Base-by-base conservation (phyloP, 1,139 yeast genomes). In the Blastobotrys buckinghamii region DNA sequence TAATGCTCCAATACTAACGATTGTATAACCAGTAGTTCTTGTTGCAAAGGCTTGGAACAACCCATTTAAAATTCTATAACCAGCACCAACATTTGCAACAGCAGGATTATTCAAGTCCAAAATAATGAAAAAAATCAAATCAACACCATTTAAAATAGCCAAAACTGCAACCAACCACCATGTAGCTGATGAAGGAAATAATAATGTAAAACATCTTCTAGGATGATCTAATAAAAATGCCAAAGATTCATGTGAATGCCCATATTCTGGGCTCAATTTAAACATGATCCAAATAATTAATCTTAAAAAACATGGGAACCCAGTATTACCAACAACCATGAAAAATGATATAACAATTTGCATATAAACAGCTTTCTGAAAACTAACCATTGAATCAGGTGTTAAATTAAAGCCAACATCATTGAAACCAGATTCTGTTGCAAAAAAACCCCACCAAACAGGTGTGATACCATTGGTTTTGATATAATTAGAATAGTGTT, bases 191-290 rank as follows among this genome's bases (percentile, higher is more conserved):
- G 92, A 77, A 0, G 98, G 98, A 62, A 92, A 92, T 48, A 94
- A 71, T 52, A 92, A 70, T 1, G 97, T 90, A 63, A 92, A 92
- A 64, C 98, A 92, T 61, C 99, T 84, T 60, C 99, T 81, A 1
- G 99, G 99, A 63, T 92, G 98, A 58, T 90, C 97, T 44, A 92
- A 72, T 49, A 92, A 67, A 59, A 94, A 92, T 1, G 89, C 94
- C 22, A 90, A 69, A 8, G 95, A 84, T 62, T 92, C 97, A 30
- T 65, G 66, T 29, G 62, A 55, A 15, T 63, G 64, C 2, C 72
- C 65, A 76, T 72, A 33, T 1, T 83, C 87, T 35, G 77, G 84
- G 0, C 95, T 74, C 19, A 81, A 45, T 55, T 81, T 83, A 68
- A 79, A 82, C 66, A 84, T 59, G 0, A 82, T 52, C 97, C 97